These are phyloP conservation scores for Metschnikowia colocasiae DNA, from an alignment of 805 yeast genomes.

Conservation along the genomic window DNA sequence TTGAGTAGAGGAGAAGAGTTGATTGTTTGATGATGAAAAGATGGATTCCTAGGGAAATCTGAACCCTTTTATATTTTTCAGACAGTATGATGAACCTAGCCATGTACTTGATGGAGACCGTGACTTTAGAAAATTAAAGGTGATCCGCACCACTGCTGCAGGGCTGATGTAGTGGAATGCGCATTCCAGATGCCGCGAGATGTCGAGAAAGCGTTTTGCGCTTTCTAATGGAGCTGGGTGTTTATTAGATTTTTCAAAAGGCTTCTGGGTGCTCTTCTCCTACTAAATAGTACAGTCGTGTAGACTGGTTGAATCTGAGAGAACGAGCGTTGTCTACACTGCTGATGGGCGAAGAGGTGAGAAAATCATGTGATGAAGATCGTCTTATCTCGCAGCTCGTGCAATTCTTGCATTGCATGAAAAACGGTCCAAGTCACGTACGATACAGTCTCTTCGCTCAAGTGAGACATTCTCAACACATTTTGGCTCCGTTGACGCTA, in stretches of 20 bases:
- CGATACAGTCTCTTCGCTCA: not conserved
- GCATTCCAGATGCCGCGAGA: not conserved
- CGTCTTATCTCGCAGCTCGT: not conserved
- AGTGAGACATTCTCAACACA: not conserved
- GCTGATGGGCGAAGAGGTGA: not conserved
- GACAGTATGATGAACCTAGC: not conserved
- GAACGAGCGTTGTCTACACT: not conserved
- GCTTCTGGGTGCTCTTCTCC: not conserved
- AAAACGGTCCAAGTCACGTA: not conserved
- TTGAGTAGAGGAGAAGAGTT: not conserved
- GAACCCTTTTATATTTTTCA: not conserved
- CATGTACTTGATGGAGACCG: not conserved
- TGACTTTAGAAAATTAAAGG: not conserved
- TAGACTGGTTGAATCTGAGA: not conserved
- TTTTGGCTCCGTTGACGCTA: not conserved
- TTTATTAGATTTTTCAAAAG: not conserved
- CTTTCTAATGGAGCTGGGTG: not conserved
- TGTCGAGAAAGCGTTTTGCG: not conserved
- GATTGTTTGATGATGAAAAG: constrained; percentile 1
- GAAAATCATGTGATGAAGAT: not conserved
- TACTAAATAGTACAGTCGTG: too few species aligned
- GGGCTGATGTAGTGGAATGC: not conserved
- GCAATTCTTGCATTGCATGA: constrained; percentile 1
- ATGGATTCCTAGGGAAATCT: not conserved
- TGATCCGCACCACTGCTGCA: not conserved